Percentiles rank a stretch among this genome's conserved stretches.
These are phyloP conservation scores for Hanseniaspora thailandica DNA, from an alignment of 805 yeast genomes.

Conservation along the genomic window DNA sequence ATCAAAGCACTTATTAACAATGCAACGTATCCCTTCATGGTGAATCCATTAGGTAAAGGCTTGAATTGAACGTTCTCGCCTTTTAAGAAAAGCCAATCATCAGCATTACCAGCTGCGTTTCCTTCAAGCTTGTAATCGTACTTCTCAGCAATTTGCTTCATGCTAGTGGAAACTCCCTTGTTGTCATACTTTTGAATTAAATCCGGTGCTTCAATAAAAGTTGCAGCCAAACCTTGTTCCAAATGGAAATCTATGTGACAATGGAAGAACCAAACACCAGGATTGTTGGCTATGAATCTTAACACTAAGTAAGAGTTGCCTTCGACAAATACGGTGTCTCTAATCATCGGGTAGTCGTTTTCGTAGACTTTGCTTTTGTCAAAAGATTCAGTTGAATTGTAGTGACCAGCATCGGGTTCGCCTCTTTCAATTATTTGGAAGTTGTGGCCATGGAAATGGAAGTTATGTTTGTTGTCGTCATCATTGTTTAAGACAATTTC, in stretches of 20 bases:
- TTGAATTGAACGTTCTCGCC: slow-evolving; percentile 51
- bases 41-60: slow-evolving; percentile 62
- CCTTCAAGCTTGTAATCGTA: slow-evolving; percentile 41
- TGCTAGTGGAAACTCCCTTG: slow-evolving; percentile 31
- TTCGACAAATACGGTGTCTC: slow-evolving; percentile 63
- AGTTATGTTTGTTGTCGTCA: slow-evolving; percentile 71
- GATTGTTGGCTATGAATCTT: slow-evolving; percentile 72
- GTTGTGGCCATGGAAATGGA: slow-evolving; percentile 66
- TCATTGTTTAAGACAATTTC: slow-evolving; percentile 69
- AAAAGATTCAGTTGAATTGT: slow-evolving; percentile 31
- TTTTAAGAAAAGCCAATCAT: slow-evolving; percentile 43
- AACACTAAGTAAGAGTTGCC: slow-evolving; percentile 57
- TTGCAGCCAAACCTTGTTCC: slow-evolving; percentile 67
- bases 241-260: slow-evolving; percentile 84
- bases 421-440: slow-evolving; percentile 53
- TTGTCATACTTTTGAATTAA: slow-evolving; percentile 34
- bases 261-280: slow-evolving; percentile 92
- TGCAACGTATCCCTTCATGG: slow-evolving; percentile 58
- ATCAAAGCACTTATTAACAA: slow-evolving; percentile 40
- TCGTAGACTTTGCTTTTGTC: slow-evolving; percentile 31
- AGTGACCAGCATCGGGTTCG: slow-evolving; percentile 44
- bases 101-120: slow-evolving; percentile 60
- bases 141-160: slow-evolving; percentile 38
- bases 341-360: slow-evolving; percentile 42
- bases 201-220: slow-evolving; percentile 59